Base-by-base conservation (phyloP, 1,284 basidiomycete species). In the Leccinum subrobustum region DNA sequence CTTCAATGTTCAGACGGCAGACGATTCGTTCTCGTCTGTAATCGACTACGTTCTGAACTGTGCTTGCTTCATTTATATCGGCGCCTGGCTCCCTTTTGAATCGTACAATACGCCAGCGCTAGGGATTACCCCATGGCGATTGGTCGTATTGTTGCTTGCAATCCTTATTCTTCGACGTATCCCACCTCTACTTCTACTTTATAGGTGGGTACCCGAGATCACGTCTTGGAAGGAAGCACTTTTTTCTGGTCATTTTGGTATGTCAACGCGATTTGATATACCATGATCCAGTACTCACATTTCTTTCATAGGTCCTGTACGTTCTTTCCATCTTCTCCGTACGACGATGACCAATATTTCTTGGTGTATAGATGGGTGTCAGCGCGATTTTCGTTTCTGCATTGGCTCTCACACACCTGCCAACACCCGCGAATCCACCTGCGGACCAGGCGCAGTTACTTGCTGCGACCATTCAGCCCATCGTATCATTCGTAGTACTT, bases 221-320 rank as follows among this genome's bases (percentile, higher is more conserved):
- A 75, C 78, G 52, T 87, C 83, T 14, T 91, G 93, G 85, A 81
- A 83, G 39, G 87, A 91, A 68, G 94, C 95, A 0, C 63, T 93
- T 1, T 96, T 96, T 71, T 82, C 80, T 20, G 95, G 95, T 5
- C 94, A 96, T 78, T 96, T 96, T 72, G 93, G 91, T 86, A 65
- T 25, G 70, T 25, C 12, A 52, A 29, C 25, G 16, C 7, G 7
- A 37, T 20, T 27, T 25, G 2, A 4, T 54, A 18, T 62, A 52
- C 7, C 52, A 54, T 39, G 61, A 44, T n/a, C 35, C 8, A 29
- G 5, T 18, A 48, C 59, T 63, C 50, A 65, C 31, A 1, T 47
- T 47, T 60, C 8, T 23, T 62, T 4, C 37, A 52, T 55, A 87
- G 84, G 87, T 53, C 86, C 86, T 59, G 85, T 87, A 68, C 73